These are phyloP conservation scores for Globisporangium radiosum DNA, from an alignment of 352 stramenopile genomes.

Conservation along the genomic window DNA sequence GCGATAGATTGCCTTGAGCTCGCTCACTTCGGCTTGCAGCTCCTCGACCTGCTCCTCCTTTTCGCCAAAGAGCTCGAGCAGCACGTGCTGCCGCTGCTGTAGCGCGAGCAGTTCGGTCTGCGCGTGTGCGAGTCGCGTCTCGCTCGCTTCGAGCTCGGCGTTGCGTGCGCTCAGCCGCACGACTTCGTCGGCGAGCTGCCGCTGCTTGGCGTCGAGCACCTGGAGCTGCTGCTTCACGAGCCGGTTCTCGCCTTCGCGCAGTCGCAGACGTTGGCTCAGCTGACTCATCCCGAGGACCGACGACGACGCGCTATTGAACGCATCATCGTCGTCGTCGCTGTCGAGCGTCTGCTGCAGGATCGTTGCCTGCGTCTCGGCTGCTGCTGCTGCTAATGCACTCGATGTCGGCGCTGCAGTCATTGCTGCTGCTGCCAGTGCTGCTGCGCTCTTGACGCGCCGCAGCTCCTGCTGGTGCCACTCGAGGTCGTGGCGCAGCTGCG, in stretches of 20 bases:
- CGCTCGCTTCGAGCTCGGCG: constrained; percentile 57
- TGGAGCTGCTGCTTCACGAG: constrained; percentile 69
- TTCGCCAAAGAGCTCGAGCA: constrained; percentile 79
- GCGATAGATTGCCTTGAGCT: constrained; percentile 75
- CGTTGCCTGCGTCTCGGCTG: constrained; percentile 37
- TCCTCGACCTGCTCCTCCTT: constrained; percentile 86
- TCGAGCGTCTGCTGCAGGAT: constrained; percentile 54
- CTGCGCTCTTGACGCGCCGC: constrained; percentile 26
- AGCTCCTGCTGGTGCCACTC: constrained; percentile 61
- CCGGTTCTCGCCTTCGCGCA: constrained; percentile 69
- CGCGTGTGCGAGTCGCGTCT: constrained; percentile 35
- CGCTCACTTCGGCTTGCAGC: constrained; percentile 61
- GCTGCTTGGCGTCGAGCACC: constrained; percentile 55
- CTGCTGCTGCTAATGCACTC: not conserved
- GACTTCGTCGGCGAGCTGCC: constrained; percentile 65
- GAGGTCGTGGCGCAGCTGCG: constrained; percentile 46
- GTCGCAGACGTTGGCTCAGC: constrained; percentile 61
- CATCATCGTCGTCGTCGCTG: constrained; percentile 23
- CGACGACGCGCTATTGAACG: constrained; percentile 21
- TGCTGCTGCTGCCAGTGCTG: not conserved
- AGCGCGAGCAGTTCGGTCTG: constrained; percentile 47
- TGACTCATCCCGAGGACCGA: constrained; percentile 72
- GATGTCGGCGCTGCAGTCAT: not conserved
- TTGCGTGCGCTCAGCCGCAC: constrained; percentile 70
- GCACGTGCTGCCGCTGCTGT: constrained; percentile 70